Percentiles rank a stretch among this genome's conserved stretches.
phyloP scores from a whole-genome alignment of 768 basidiomycete genomes.

The Leucocoprinus leucothites region DNA sequence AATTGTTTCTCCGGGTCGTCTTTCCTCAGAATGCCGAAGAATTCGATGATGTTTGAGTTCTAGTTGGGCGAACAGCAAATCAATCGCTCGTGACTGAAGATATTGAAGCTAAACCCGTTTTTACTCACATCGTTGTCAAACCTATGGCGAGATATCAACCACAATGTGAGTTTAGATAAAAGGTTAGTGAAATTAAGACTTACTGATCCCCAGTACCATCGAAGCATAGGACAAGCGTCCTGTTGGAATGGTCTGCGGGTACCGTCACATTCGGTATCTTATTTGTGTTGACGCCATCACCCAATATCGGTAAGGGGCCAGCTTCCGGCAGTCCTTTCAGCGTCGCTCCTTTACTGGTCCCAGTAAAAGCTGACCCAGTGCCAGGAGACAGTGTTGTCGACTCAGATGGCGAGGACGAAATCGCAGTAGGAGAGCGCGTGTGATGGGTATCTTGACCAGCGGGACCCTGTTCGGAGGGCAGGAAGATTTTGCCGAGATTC shows the following conservation, averaged over 20 bases:
- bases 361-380: background rate
- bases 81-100: background rate
- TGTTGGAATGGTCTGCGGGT: conserved; percentile 16
- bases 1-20: conserved; percentile 31
- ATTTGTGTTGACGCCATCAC: background rate
- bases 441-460: background rate
- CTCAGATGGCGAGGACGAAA: background rate
- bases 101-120: background rate
- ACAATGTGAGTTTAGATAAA: background rate
- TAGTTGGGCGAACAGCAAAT: conserved; percentile 11
- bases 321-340: background rate
- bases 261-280: conserved; percentile 4
- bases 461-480: background rate
- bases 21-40: conserved; percentile 35
- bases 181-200: background rate
- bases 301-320: background rate
- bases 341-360: background rate
- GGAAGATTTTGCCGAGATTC: too few species aligned
- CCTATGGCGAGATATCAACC: conserved; percentile 1
- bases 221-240: conserved; percentile 55
- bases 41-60: conserved; percentile 39
- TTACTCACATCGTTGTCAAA: conserved; percentile 20
- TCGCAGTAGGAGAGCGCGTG: background rate
- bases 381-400: background rate
- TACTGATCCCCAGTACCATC: conserved; percentile 52